These are phyloP conservation scores for Penicillium goetzii DNA, from an alignment of 495 filamentous ascomycete genomes.

Conservation along the genomic window DNA sequence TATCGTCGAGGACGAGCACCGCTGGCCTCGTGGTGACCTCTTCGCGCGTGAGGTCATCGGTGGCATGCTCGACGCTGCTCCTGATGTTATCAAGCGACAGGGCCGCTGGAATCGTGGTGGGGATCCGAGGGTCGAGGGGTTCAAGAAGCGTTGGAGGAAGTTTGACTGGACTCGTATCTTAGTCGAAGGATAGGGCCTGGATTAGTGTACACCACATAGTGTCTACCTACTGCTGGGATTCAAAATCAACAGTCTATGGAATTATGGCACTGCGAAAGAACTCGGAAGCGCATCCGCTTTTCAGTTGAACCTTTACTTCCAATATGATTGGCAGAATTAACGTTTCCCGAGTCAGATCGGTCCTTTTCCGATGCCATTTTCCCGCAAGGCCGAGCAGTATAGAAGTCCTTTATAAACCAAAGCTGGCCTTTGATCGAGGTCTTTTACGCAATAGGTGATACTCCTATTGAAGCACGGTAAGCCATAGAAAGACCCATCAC, in stretches of 20 bases:
- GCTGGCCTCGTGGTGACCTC: conserved; percentile 91
- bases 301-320: neutral
- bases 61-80: conserved; percentile 86
- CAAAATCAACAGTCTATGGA: neutral
- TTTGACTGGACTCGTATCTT: conserved; percentile 96
- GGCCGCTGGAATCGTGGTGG: conserved; percentile 80
- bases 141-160: conserved; percentile 83
- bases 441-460: neutral
- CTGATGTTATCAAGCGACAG: conserved; percentile 86
- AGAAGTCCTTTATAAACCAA: neutral
- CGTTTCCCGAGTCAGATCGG: neutral
- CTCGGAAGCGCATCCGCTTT: conserved; percentile 1
- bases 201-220: neutral
- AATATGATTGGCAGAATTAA: neutral
- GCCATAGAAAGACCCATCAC: neutral
- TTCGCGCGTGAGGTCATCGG: conserved; percentile 93
- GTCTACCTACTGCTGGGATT: neutral
- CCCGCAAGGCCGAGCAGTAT: neutral
- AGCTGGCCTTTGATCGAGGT: neutral
- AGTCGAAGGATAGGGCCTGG: conserved; percentile 47
- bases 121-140: conserved; percentile 75
- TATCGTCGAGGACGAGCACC: conserved; percentile 82
- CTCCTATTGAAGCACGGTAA: neutral
- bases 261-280: neutral
- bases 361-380: neutral